Base-by-base conservation (phyloP, 768 basidiomycete species). In the Myochromella boudieri region DNA sequence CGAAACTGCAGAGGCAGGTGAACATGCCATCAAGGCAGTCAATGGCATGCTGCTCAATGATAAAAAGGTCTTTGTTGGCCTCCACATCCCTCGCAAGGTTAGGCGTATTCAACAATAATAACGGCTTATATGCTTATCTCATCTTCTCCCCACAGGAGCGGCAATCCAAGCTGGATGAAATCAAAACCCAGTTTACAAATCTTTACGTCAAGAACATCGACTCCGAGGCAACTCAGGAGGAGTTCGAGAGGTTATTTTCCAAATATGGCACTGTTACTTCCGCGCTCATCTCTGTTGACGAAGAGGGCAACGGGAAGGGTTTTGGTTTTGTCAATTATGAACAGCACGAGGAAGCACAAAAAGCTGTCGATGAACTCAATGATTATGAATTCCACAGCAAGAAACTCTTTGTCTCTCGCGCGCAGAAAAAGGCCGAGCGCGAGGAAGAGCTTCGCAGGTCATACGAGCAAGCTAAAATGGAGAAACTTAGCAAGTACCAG, bases 41-140 rank as follows among this genome's bases (percentile, higher is more conserved):
- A 97, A 99, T 66, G 94, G 95, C 55, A 99, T 99, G 97, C 69
- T 99, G 56, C 77, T 99, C 65, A 98, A 98, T 70, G 97, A 99
- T 77, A 97, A 97, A 75, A 97, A 98, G 77, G 97, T 99, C 56
- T 99, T 86, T 60, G 97, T 99, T 56, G 97, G 97, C 45, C 81
- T 93, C 63, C 95, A 99, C 71, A 89, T 98, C 65, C 91, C 93
- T 51, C 91, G 91, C 78, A 97, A 95, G 85, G 88, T 85, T 20
- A 14, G 75, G 66, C 6, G 10, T 5, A 9, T 17, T 46, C 8
- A 14, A 48, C n/a, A 6, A 28, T 26, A 2, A 21, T 22, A 27
- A 21, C 21, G 14, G 11, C 20, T 25, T 29, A 34, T 17, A 28
- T 46, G 37, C 42, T 17, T 7, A 39, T 8, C 7, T 8, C 17